Base-by-base conservation (phyloP, 2,329 filamentous ascomycete species). In the Botryotinia narcissicola region DNA sequence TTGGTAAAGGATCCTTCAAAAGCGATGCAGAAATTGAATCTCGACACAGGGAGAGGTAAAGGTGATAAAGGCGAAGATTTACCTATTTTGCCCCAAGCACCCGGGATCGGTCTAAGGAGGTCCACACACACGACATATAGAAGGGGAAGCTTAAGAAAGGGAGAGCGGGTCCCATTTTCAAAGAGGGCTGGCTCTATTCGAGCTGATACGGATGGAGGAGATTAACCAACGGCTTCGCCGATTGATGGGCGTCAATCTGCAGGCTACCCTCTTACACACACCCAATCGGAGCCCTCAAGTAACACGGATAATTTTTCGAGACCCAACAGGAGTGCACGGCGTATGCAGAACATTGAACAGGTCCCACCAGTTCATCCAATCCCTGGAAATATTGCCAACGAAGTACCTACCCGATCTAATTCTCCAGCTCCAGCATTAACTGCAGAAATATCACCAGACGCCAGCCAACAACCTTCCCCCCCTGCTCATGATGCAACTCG, bases 101-200 rank as follows among this genome's bases (percentile, higher is more conserved):
- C 90, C 1, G 93, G 93, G 5, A 90, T 92, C 82, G 93, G 93
- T 46, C 84, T 99, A 67, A 92, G 96, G 78, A 89, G 96, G 75
- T 98, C 96, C 20, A 99, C 94, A 32, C 89, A 93, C 72, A 99
- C 96, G 8, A 95, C 93, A 40, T 98, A 98, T 82, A 87, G 95
- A 78, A 93, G 90, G 78, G 95, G 95, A 48, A 98, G 95, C 83
- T 82, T 97, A 75, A 91, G 92, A 69, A 93, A 91, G 77, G 92
- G 93, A 37, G 92, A 96, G 74, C 88, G 92, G 71, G 85, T 90
- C 5, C 90, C 92, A 0, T 92, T 94, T 77, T 92, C 93, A 1
- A 93, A 93, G 82, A 89, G 95, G 57, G 86, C 90, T 62, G 86
- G 86, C 7, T 87, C 88, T 61, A 89, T 79, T 44, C 75, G 89